Evolutionary conservation across 129 eudicot species (phyloP).

Genomic region (Centella asiatica): DNA sequence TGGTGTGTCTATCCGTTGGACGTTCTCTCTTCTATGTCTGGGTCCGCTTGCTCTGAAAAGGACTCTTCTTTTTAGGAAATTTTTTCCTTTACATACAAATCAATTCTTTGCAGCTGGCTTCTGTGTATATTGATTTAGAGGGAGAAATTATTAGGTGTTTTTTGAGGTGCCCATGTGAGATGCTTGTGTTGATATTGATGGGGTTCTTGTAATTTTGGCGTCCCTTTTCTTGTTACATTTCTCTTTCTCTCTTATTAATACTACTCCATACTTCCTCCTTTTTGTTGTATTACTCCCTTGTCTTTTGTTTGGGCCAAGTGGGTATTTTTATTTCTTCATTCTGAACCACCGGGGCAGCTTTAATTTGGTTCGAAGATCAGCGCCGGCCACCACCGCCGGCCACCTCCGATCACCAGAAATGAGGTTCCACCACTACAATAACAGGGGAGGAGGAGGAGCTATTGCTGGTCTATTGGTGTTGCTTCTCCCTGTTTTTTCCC

Average conservation of each 20-base stretch:
- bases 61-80: no score
- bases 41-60: no score
- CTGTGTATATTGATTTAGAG: no score
- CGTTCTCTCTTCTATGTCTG: no score
- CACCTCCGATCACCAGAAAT: constrained; percentile 12
- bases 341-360: neutral
- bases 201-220: no score
- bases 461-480: constrained; percentile 36
- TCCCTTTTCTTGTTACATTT: neutral
- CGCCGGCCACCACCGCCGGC: neutral
- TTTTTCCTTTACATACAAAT: neutral
- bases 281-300: neutral
- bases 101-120: neutral
- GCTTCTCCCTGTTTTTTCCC: constrained; percentile 32
- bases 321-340: neutral
- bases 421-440: constrained; percentile 26
- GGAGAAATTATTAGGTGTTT: neutral
- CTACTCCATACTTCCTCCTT: neutral
- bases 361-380: no score
- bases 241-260: neutral
- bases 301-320: neutral
- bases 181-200: neutral
- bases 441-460: constrained; percentile 28
- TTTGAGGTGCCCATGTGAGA: neutral
- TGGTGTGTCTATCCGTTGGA: no score